Evolutionary conservation across 345 rosid species (phyloP).

Genomic region (Populus ilicifolia): DNA sequence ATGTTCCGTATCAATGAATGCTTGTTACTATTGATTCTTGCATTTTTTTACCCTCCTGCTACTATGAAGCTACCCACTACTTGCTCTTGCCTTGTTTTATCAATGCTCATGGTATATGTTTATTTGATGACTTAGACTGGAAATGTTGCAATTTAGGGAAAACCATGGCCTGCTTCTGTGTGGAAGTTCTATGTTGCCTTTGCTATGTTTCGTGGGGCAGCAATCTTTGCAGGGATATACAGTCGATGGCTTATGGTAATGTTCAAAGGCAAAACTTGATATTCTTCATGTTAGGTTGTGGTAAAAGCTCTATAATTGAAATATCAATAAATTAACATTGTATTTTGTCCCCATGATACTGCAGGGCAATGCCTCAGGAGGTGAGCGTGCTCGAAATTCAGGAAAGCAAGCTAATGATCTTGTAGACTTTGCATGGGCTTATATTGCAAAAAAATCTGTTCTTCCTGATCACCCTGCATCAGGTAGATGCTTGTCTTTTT

Average conservation of each 20-base stretch:
- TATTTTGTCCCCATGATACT: slow-evolving; percentile 15
- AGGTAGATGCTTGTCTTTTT: slow-evolving; percentile 39
- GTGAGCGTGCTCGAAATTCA: slow-evolving; percentile 67
- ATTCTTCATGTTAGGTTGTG: background rate
- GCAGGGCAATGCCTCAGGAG: slow-evolving; percentile 96
- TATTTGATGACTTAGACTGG: background rate
- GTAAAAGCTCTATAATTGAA: background rate
- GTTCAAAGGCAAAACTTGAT: background rate
- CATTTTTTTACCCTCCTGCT: background rate
- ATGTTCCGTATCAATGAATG: background rate
- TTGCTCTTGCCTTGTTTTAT: background rate
- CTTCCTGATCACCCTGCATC: slow-evolving; percentile 70
- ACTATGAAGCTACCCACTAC: background rate
- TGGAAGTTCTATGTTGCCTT: slow-evolving; percentile 97
- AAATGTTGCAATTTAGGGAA: slow-evolving; percentile 53
- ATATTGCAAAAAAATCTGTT: slow-evolving; percentile 50
- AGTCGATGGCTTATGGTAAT: slow-evolving; percentile 87
- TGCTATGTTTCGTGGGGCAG: slow-evolving; percentile 82
- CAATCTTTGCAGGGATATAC: slow-evolving; percentile 73
- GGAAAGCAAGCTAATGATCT: slow-evolving; percentile 59
- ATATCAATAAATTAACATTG: background rate
- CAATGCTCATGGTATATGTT: background rate
- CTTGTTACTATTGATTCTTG: background rate
- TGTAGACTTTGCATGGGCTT: slow-evolving; percentile 59
- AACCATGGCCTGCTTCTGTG: slow-evolving; percentile 73